A percentile compares a stretch with the other conserved stretches of the same genome.
These are phyloP conservation scores for Butyriboletus loyo DNA, from an alignment of 768 basidiomycete species.

Conservation along the genomic window DNA sequence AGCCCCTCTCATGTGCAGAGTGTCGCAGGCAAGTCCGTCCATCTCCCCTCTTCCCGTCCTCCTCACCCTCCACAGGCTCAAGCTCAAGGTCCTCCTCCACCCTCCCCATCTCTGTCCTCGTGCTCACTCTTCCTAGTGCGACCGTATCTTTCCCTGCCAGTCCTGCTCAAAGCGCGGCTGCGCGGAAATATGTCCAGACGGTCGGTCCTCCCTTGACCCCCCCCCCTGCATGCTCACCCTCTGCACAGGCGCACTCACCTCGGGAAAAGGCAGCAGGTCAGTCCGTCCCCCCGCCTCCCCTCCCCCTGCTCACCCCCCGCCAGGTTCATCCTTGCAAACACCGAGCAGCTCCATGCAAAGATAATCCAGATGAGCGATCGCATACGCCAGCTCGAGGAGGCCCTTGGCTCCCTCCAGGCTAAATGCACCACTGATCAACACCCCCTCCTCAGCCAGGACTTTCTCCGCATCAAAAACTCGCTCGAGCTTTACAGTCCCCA, in stretches of 20 bases:
- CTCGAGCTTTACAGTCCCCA: slow-evolving; percentile 56
- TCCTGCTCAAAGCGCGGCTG: slow-evolving; percentile 67
- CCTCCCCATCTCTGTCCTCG: not conserved
- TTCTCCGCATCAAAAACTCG: slow-evolving; percentile 62
- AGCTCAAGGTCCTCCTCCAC: slow-evolving; percentile 47
- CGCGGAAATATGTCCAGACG: slow-evolving; percentile 59
- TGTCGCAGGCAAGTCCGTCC: slow-evolving; percentile 40
- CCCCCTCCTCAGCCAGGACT: slow-evolving; percentile 56
- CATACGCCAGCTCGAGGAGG: slow-evolving; percentile 63
- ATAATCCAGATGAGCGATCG: slow-evolving; percentile 60
- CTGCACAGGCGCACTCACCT: slow-evolving; percentile 52
- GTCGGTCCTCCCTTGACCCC: slow-evolving; percentile 23
- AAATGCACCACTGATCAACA: slow-evolving; percentile 42
- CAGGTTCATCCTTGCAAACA: slow-evolving; percentile 67
- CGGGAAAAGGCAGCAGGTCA: slow-evolving; percentile 62
- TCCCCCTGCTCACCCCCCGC: slow-evolving; percentile 12
- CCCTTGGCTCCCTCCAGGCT: slow-evolving; percentile 45
- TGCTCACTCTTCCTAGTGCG: slow-evolving; percentile 42
- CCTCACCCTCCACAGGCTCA: slow-evolving; percentile 34
- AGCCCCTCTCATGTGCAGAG: slow-evolving; percentile 61
- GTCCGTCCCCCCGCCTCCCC: slow-evolving; percentile 3
- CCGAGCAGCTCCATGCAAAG: slow-evolving; percentile 63
- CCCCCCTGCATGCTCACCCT: not conserved
- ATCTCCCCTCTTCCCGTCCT: too few species aligned
- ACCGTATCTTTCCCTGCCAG: slow-evolving; percentile 64